These are phyloP conservation scores for Marasmius fiardii DNA, from an alignment of 1,284 basidiomycete genomes.

Conservation along the genomic window DNA sequence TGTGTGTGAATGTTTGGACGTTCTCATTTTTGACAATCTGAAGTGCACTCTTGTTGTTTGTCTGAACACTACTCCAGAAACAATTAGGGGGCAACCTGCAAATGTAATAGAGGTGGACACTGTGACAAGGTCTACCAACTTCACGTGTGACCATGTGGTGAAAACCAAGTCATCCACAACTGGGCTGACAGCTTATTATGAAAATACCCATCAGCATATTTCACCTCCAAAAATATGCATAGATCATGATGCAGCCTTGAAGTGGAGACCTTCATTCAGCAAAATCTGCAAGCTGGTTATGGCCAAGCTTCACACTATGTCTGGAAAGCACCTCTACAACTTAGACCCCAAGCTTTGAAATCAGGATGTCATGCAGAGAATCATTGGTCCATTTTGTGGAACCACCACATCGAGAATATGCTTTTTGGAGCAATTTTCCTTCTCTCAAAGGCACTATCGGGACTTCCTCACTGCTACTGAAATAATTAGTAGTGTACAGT, in stretches of 20 bases:
- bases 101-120: background rate
- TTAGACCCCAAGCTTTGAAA: background rate
- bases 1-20: background rate
- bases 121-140: background rate
- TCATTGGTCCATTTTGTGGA: background rate
- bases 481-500: no score
- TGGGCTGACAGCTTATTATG: background rate
- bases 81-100: background rate
- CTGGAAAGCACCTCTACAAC: background rate
- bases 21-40: background rate
- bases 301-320: no score
- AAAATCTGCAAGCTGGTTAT: background rate
- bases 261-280: background rate
- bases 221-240: background rate
- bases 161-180: background rate
- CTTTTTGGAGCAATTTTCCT: background rate
- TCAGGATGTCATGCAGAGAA: background rate
- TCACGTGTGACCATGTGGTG: background rate
- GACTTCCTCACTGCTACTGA: background rate
- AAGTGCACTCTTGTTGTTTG: background rate
- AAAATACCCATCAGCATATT: background rate
- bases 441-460: background rate
- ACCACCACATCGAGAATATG: background rate
- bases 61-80: background rate
- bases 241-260: background rate